Conservation (phyloP, 306 rosid genomes). For the Sesbania bispinosa region DNA sequence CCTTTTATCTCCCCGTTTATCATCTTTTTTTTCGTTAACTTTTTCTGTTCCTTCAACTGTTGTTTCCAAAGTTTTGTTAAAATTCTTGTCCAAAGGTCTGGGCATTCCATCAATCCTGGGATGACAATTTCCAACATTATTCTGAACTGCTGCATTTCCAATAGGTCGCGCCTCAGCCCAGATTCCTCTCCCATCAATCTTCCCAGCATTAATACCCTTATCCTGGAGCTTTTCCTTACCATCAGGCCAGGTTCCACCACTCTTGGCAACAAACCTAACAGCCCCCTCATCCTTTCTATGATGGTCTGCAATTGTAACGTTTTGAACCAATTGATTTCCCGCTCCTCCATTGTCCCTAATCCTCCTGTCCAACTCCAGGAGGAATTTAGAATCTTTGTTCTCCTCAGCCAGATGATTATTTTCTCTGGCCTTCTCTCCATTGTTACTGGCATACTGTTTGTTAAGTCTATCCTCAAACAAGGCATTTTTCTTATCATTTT, state of each 20-base stretch:
- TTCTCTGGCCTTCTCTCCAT: constrained; percentile 47
- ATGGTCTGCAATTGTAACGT: constrained; percentile 31
- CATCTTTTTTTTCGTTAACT: constrained; percentile 50
- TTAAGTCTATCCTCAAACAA: constrained; percentile 37
- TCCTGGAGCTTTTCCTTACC: constrained; percentile 50
- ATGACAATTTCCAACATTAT: constrained; percentile 30
- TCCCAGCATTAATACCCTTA: constrained; percentile 39
- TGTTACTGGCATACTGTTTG: constrained; percentile 39
- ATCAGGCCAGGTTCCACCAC: constrained; percentile 33
- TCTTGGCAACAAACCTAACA: constrained; percentile 47
- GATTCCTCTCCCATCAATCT: constrained; percentile 40
- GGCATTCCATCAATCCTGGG: constrained; percentile 42
- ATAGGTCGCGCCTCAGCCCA: constrained; percentile 28
- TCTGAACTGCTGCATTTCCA: too few species aligned
- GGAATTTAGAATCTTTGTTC: constrained; percentile 40
- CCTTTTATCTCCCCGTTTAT: constrained; percentile 47
- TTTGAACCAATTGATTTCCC: constrained; percentile 41
- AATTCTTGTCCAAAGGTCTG: constrained; percentile 37
- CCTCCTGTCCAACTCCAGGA: too few species aligned
- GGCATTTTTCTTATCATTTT: constrained; percentile 26
- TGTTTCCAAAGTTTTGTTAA: constrained; percentile 32
- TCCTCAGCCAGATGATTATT: constrained; percentile 34
- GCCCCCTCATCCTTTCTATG: constrained; percentile 45
- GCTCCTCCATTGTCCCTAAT: constrained; percentile 44
- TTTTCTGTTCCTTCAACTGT: constrained; percentile 38